Conservation (phyloP, 768 basidiomycete species). For the Rubroboletus satanas region DNA sequence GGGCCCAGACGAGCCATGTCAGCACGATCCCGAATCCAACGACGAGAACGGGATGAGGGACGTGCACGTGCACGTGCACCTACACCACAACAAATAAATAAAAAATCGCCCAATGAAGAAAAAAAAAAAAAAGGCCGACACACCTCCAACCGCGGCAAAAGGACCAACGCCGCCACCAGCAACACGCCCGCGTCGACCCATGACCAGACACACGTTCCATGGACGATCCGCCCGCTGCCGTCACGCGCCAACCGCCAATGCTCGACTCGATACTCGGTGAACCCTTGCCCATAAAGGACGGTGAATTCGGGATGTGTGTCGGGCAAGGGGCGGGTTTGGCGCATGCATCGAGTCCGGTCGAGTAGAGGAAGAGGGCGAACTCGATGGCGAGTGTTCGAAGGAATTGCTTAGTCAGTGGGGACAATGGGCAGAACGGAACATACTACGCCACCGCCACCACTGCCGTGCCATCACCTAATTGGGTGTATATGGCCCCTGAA, state of each 20-base stretch:
- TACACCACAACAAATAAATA: too few relatives aligned
- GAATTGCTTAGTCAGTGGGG: not conserved
- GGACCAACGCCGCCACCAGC: conserved; percentile 5
- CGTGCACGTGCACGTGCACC: too few relatives aligned
- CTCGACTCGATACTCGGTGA: conserved; percentile 59
- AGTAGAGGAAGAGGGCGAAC: too few relatives aligned
- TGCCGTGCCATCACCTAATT: too few relatives aligned
- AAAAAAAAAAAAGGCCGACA: too few relatives aligned
- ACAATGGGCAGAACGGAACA: too few relatives aligned
- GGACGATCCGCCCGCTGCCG: conserved; percentile 35
- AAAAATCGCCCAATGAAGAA: too few relatives aligned
- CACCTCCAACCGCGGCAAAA: not conserved
- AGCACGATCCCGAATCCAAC: conserved; percentile 13
- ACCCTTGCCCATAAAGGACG: conserved; percentile 43
- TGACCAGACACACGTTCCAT: conserved; percentile 29
- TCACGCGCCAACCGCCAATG: conserved; percentile 45
- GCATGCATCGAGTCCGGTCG: conserved; percentile 31
- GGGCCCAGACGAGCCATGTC: conserved; percentile 30
- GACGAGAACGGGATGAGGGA: not conserved
- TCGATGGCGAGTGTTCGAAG: too few relatives aligned
- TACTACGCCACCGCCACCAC: too few relatives aligned
- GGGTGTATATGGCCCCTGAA: too few relatives aligned
- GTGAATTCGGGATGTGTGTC: conserved; percentile 50
- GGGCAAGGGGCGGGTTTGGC: conserved; percentile 34
- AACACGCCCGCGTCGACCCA: conserved; percentile 37